Base-by-base conservation (phyloP, 768 basidiomycete species). In the Multifurca ochricompacta region DNA sequence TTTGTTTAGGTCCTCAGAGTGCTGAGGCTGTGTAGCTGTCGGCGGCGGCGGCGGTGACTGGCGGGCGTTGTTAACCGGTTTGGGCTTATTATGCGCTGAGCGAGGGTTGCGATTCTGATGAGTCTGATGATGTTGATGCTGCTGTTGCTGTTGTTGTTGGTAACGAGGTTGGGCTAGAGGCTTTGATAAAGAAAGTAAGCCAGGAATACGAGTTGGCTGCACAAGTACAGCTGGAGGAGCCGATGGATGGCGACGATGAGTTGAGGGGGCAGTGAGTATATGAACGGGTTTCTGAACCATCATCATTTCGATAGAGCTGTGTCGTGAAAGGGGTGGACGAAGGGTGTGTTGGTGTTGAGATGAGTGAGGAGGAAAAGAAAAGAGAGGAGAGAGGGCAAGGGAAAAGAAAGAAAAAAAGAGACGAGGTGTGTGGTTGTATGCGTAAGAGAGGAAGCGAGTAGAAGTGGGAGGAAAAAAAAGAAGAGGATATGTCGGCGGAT, bases 161-260 rank as follows among this genome's bases (percentile, higher is more conserved):
- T 67, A 69, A 41, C 70, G 69, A 6, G 68, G 70, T 0, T 66
- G 58, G 6, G 66, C 64, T 44, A 66, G 49, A 11, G 81, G 81
- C 73, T 81, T 84, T 50, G 83, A 79, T 46, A 89, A 74, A 44
- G 81, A 77, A 48, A 89, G 76, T 8, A 89, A 75, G 65, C 87
- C 87, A 0, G 86, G 87, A 0, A 80, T 85, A 51, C 77, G 76
- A 11, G 87, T 86, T 3, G 87, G 80, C 66, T 85, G 83, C 4
- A 85, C 80, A 56, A 82, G 74, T 62, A 83, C 78, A 32, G 80
- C 75, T 0, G 80, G 78, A 7, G 83, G 82, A 0, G 86, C 85
- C 0, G 86, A 87, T 18, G 85, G 81, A 64, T 81, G 78, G 50
- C 87, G 74, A 56, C 79, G 74, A 67, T 86, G 21, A 40, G 68